Base-by-base conservation (phyloP, 352 stramenopile genomes). In the Phytophthora pini region DNA sequence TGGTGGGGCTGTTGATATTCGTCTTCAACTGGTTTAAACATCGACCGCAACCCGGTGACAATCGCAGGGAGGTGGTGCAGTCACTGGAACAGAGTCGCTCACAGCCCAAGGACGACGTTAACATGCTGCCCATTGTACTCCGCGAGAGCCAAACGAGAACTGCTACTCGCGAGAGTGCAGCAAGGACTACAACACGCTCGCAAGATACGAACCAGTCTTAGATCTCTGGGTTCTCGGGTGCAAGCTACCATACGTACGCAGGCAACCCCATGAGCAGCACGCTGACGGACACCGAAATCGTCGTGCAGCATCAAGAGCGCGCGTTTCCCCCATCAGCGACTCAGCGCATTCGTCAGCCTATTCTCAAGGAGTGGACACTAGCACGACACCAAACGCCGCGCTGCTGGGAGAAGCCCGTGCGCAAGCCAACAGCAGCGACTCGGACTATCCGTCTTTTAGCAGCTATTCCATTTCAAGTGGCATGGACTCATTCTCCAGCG, bases 1-100 rank as follows among this genome's bases (percentile, higher is more conserved):
- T 77, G 3, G 20, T 80, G 4, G 79, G 56, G 1, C 43, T 76
- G 17, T 40, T 78, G 20, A 43, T 79, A 5, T 87, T 90, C 36
- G 26, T 74, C 2, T 45, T 80, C 38, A 84, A 80, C 43, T 90
- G 76, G 76, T 84, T 82, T 43, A 77, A 76, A 38, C 40, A 88
- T 45, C 82, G 77, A 3, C 77, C 79, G 2, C 47, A 43, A 13
- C 61, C 48, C 11, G 66, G 70, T 15, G 70, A 72, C 49, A 75
- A 77, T 38, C 76, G 73, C 58, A 47, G 50, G 38, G 50, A 75
- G 38, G 54, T 83, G 32, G 70, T 68, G 4, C 66, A 72, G 11
- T 49, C 66, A 15, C 31, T 72, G 38, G n/a, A 79, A 59, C 31
- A 43, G 27, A 64, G 67, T 63, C 56, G 62, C 60, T 68, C 63